A percentile compares a stretch with the other conserved stretches of the same genome.
phyloP scores from a whole-genome alignment of 805 yeast genomes.

The Millerago galiae region DNA sequence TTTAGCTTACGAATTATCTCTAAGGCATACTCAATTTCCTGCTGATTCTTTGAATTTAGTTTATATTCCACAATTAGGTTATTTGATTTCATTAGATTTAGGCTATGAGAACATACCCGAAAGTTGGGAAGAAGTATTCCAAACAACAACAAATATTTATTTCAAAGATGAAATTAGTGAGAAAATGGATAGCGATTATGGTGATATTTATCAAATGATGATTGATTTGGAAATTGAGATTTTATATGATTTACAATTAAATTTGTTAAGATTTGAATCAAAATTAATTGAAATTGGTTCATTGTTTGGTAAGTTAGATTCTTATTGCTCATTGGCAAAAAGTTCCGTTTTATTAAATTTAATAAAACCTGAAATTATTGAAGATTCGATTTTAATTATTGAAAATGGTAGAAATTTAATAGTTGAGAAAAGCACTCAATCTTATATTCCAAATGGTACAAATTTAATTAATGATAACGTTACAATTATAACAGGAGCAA shows the following conservation, averaged over 20 bases:
- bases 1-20: constrained; percentile 16
- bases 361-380: constrained; percentile 28
- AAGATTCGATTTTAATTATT: constrained; percentile 25
- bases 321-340: constrained; percentile 29
- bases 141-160: constrained; percentile 30
- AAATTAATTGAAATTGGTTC: constrained; percentile 17
- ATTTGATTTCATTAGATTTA: constrained; percentile 26
- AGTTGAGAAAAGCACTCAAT: constrained; percentile 32
- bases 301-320: constrained; percentile 32
- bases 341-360: constrained; percentile 25
- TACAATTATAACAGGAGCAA: constrained; percentile 42
- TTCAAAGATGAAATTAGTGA: constrained; percentile 29
- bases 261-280: constrained; percentile 11
- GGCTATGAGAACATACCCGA: constrained; percentile 2
- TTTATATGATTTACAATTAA: constrained; percentile 25
- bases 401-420: constrained; percentile 41
- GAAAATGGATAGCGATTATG: constrained; percentile 31
- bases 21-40: constrained; percentile 1
- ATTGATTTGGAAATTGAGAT: constrained; percentile 38
- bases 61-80: constrained; percentile 43
- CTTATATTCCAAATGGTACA: constrained; percentile 40
- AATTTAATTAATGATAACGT: constrained; percentile 21
- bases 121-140: constrained; percentile 32
- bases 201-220: constrained; percentile 36
- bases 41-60: constrained; percentile 27